Percentiles rank a stretch among this genome's conserved stretches.
These are phyloP conservation scores for Myxozyma nipponensis DNA, from an alignment of 805 yeast species.

Conservation along the genomic window DNA sequence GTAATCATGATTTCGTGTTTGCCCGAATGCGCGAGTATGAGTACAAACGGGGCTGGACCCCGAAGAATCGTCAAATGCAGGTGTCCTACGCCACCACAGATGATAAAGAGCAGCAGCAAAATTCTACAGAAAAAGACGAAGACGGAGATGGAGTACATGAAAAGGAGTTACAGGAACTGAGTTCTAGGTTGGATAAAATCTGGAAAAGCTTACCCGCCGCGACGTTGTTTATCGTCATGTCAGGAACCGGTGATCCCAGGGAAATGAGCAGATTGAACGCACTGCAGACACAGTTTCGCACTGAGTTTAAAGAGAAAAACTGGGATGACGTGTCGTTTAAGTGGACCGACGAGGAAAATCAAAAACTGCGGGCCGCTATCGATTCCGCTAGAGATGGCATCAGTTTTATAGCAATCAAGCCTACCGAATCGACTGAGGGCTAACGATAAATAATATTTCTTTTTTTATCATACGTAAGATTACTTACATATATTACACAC, in stretches of 20 bases:
- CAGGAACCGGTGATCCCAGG: slow-evolving; percentile 61
- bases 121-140: not conserved
- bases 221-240: slow-evolving; percentile 56
- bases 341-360: slow-evolving; percentile 54
- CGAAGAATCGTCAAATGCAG: slow-evolving; percentile 4
- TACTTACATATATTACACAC: no score
- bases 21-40: slow-evolving; percentile 60
- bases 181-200: slow-evolving; percentile 46
- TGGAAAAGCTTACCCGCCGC: slow-evolving; percentile 53
- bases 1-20: slow-evolving; percentile 49
- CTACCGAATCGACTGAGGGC: not conserved
- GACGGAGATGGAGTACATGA: not conserved
- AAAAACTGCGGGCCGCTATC: slow-evolving; percentile 47
- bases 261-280: slow-evolving; percentile 34
- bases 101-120: not conserved
- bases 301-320: slow-evolving; percentile 43
- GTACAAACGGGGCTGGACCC: slow-evolving; percentile 39
- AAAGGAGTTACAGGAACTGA: slow-evolving; percentile 35
- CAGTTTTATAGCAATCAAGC: slow-evolving; percentile 51
- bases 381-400: slow-evolving; percentile 57
- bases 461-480: no score
- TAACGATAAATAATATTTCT: no score
- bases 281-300: slow-evolving; percentile 37
- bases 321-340: slow-evolving; percentile 44
- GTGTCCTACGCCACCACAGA: slow-evolving; percentile 1